Evolutionary conservation across 495 filamentous ascomycete species (phyloP), one percentile per base, ranked within the genome.

Genomic region (Hypomontagnella monticulosa): DNA sequence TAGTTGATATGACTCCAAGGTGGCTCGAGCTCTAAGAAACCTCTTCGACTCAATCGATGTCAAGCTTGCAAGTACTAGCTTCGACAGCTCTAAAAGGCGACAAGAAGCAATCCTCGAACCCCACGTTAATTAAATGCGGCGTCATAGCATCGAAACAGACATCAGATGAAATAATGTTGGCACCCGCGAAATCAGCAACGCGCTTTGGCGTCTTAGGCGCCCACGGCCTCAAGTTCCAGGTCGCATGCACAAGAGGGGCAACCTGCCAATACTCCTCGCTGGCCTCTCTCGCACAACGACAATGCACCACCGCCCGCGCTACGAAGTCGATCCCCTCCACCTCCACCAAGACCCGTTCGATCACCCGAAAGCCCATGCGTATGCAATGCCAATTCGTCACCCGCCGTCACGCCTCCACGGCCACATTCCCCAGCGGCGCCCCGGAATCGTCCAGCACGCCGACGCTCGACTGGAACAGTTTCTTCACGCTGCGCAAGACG

Each of bases 401-500:
- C 43, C 61, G 60, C 60, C 77, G 75, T 10, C 63, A 76, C 55
- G 74, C 73, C 11, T 78, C 76, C 50, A 63, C 81, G 19, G 72
- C 78, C 18, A 54, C 77, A 14, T 73, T 79, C 57, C 73, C 79
- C 23, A 72, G 80, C 18, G 36, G 61, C 12, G 57, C 75, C 20
- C 18, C 58, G 18, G 63, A 73, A 46, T 49, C 75, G 18, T 75
- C 73, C 33, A n/a, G n/a, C n/a, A 40, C 32, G 0, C 79, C 68
- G 16, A 16, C 79, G 23, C 87, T 97, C 15, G 87, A 93, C 77
- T 99, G 95, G 95, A 90, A 97, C 80, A 86, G 86, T 37, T 99
- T 96, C 85, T 93, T 99, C 84, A 83, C 83, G 65, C 89, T 98
- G 47, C 94, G 95, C 71, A 88, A 89, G 52, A 88, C 86, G 33